phyloP scores from a whole-genome alignment of 2,329 filamentous ascomycete species.

The Mollisiaceae sp. region DNA sequence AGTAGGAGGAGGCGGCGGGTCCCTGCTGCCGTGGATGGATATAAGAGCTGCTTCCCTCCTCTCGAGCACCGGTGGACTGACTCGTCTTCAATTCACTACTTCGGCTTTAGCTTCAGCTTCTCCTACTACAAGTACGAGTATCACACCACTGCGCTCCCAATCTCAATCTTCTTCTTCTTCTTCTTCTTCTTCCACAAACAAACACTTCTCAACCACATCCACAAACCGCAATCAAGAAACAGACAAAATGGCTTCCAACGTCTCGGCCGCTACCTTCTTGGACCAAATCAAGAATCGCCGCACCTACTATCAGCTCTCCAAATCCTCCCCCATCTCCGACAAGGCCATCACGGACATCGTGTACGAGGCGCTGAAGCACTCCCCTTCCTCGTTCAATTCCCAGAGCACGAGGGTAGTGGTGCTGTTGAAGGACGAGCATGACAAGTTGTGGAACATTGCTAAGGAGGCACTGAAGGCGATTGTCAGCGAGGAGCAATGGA shows the following conservation, averaged over 20 bases:
- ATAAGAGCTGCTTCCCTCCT: not conserved
- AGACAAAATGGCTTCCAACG: not conserved
- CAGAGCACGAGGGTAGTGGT: slow-evolving; percentile 82
- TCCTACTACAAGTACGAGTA: not conserved
- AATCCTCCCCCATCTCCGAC: slow-evolving; percentile 63
- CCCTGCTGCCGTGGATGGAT: not conserved
- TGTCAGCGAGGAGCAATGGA: slow-evolving; percentile 57
- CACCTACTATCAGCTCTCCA: slow-evolving; percentile 70
- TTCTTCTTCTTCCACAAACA: too few relatives aligned
- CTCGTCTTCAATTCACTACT: not conserved
- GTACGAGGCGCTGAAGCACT: slow-evolving; percentile 66
- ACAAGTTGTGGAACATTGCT: slow-evolving; percentile 83
- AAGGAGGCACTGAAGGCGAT: slow-evolving; percentile 68
- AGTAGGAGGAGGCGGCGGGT: not conserved
- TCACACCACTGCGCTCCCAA: slow-evolving; percentile 3
- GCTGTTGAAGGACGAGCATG: slow-evolving; percentile 81
- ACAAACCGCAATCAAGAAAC: not conserved
- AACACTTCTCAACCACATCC: not conserved
- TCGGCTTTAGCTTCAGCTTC: not conserved
- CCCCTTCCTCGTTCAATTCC: slow-evolving; percentile 86
- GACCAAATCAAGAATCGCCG: slow-evolving; percentile 68
- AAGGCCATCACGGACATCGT: slow-evolving; percentile 69
- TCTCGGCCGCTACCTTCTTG: slow-evolving; percentile 57
- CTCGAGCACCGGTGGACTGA: not conserved
- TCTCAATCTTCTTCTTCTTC: not conserved